A percentile compares a stretch with the other conserved stretches of the same genome.
Evolutionary conservation across 257 asterid genomes (phyloP).

Genomic region (Linaria vulgaris): DNA sequence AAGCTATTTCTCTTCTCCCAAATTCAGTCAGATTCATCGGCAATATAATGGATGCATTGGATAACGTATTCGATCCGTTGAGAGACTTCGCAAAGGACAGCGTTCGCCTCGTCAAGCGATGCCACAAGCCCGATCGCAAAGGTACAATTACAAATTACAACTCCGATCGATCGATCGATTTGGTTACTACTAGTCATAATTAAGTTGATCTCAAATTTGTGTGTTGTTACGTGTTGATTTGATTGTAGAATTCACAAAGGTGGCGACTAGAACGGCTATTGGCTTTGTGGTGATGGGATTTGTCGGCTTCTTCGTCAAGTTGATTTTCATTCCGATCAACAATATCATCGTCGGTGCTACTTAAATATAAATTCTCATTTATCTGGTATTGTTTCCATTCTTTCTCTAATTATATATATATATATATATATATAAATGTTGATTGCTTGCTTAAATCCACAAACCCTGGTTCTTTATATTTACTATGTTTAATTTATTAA

Average conservation of each 20-base stretch:
- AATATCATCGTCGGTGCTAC: constrained; percentile 44
- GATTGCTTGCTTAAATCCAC: no score
- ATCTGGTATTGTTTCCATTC: no score
- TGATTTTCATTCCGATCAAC: constrained; percentile 47
- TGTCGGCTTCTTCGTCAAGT: constrained; percentile 45
- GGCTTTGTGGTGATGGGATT: constrained; percentile 54
- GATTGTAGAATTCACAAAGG: constrained; percentile 39
- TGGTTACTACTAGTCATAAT: no score
- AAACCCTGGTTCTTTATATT: no score
- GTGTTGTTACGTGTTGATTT: not conserved
- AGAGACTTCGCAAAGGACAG: constrained; percentile 47
- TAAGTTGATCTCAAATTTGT: not conserved
- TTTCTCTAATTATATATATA: no score
- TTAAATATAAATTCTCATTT: no score
- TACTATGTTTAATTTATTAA: no score
- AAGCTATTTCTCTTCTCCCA: no score
- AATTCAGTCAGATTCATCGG: no score
- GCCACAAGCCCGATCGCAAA: constrained; percentile 55
- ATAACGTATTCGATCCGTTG: constrained; percentile 43
- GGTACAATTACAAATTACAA: constrained; percentile 23
- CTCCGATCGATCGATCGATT: not conserved
- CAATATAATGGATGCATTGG: constrained; percentile 36
- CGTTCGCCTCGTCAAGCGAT: constrained; percentile 42
- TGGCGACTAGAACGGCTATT: constrained; percentile 47
- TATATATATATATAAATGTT: no score